Base-by-base conservation (phyloP, 192 early-diverging fungal genomes). In the Gaertneriomyces semiglobifer region DNA sequence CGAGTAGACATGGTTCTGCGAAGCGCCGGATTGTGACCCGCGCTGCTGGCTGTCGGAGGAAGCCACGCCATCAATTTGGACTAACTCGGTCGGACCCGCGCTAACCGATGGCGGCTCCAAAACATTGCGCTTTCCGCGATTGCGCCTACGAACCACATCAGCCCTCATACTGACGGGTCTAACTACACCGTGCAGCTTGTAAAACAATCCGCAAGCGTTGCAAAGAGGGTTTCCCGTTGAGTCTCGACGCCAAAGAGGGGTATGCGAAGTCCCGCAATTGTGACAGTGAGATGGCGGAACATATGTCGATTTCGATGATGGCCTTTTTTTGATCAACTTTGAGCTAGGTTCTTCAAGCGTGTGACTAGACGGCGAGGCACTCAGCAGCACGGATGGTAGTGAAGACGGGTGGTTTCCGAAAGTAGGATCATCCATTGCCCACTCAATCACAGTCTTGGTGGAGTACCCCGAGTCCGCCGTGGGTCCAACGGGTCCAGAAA, bases 231-330 rank as follows among this genome's bases (percentile, higher is more conserved):
- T 84, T 48, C 93, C 93, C 42, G 86, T 80, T 10, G 88, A 86
- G 72, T 94, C 91, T n/a, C 96, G 77, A 5, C 96, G 88, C 96
- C 96, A 98, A 39, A 96, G 81, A 0, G 96, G 93, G 3, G 96
- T 98, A 14, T 86, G 87, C 40, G 86, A 91, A 2, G 90, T 92
- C 12, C 66, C 48, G 74, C 94, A 96, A 77, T 95, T 93, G 50
- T 72, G 77, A 68, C 92, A 93, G 5, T 52, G 1, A 11, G 50
- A 52, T 52, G 50, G 50, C 4, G 50, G 50, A 5, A 52, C 50
- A 52, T 52, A 52, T 20, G 50, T 18, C 50, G 50, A 52, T 6
- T 18, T 18, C 20, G 50, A 52, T 5, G 50, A 57, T 57, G 18
- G 18, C 5, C 6, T 52, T 52, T 52, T 52, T 20, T 20, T n/a